A percentile compares a stretch with the other conserved stretches of the same genome.
phyloP scores from a whole-genome alignment of 2,329 filamentous ascomycete genomes.

The Epichloe hybrida region DNA sequence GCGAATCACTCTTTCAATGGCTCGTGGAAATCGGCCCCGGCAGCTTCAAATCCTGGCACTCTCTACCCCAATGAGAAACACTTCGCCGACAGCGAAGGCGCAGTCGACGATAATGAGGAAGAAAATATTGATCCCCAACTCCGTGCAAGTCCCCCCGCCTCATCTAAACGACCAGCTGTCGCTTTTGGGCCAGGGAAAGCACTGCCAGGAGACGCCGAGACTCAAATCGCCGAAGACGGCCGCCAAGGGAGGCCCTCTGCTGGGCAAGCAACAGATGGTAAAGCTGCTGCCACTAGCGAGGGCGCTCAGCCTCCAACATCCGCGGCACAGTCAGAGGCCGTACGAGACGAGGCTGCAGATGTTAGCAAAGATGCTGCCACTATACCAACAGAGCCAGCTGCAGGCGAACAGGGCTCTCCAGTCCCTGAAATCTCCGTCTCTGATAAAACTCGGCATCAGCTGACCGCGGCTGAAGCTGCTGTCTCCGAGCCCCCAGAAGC shows the following conservation, averaged over 20 bases:
- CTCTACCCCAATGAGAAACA: background rate
- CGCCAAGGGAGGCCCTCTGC: background rate
- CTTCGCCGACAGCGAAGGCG: background rate
- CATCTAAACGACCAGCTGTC: background rate
- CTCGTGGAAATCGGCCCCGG: conserved; percentile 9
- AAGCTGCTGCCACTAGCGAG: background rate
- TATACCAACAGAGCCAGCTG: background rate
- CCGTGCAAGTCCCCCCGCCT: conserved; percentile 1
- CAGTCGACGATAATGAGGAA: background rate
- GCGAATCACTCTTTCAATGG: conserved; percentile 11
- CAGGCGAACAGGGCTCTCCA: background rate
- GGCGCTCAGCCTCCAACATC: background rate
- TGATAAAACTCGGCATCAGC: background rate
- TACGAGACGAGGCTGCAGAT: background rate
- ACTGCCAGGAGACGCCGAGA: background rate
- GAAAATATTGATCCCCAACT: conserved; percentile 6
- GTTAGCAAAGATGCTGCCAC: background rate
- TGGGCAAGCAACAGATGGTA: background rate
- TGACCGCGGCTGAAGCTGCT: background rate
- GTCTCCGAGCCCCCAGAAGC: background rate
- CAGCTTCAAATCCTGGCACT: conserved; percentile 1
- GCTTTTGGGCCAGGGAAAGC: background rate
- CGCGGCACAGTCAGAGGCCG: background rate
- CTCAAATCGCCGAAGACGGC: background rate
- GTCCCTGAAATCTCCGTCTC: background rate